phyloP scores from a whole-genome alignment of 208 protist genomes.

The Trypanosoma melophagium region DNA sequence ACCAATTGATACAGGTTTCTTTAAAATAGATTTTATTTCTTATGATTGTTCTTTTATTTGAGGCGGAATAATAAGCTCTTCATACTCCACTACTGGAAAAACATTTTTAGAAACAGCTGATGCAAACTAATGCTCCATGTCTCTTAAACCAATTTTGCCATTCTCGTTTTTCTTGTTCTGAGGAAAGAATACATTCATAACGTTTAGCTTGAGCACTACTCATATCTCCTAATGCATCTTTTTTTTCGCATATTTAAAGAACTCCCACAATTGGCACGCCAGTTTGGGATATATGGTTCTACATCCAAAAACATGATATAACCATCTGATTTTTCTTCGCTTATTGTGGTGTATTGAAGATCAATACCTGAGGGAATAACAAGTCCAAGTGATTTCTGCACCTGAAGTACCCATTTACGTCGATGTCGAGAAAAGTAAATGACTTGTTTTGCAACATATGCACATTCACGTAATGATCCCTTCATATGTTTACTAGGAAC shows the following conservation, averaged over 20 bases:
- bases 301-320: slow-evolving; percentile 7
- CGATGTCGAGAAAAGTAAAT: slow-evolving; percentile 17
- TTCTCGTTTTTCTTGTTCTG: slow-evolving; percentile 12
- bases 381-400: slow-evolving; percentile 1
- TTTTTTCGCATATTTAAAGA: not conserved
- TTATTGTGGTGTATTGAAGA: slow-evolving; percentile 9
- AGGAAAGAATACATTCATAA: slow-evolving; percentile 3
- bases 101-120: not conserved
- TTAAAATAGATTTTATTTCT: too few relatives aligned
- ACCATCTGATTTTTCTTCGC: not conserved
- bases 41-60: too few relatives aligned
- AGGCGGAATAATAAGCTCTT: too few relatives aligned
- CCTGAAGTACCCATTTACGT: not conserved
- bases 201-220: not conserved
- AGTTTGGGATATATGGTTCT: not conserved
- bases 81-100: not conserved
- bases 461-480: not conserved
- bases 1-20: not conserved
- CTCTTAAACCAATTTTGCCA: slow-evolving; percentile 17
- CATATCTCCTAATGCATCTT: not conserved
- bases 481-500: not conserved
- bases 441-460: not conserved
- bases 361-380: not conserved
- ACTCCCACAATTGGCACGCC: not conserved
- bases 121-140: not conserved